Conservation (phyloP, 2,329 filamentous ascomycete genomes). For the Cladophialophora yegresii region DNA sequence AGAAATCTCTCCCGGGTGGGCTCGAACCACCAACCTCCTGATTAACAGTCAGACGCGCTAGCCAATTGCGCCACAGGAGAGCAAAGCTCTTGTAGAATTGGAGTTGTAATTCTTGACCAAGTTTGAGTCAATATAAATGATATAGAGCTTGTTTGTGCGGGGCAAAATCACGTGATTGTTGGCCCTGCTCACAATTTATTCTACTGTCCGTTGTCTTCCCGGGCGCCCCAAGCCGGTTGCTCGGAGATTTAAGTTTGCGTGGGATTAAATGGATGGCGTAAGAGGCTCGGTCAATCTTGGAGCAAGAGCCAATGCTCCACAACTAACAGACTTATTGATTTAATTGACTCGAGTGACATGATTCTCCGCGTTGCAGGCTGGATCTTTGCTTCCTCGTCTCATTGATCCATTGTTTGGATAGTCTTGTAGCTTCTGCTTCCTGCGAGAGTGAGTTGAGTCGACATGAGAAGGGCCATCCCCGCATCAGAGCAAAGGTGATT, state of each 20-base stretch:
- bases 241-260: background rate
- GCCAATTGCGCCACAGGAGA: too few relatives aligned
- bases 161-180: too few relatives aligned
- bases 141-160: too few relatives aligned
- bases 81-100: too few relatives aligned
- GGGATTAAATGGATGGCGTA: background rate
- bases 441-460: slow-evolving; percentile 1
- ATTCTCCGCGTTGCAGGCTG: background rate
- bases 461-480: slow-evolving; percentile 21
- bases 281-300: slow-evolving; percentile 1
- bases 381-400: background rate
- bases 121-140: too few relatives aligned
- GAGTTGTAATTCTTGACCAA: too few relatives aligned
- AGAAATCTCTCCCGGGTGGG: background rate
- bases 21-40: slow-evolving; percentile 11
- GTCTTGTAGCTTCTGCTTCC: slow-evolving; percentile 4
- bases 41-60: slow-evolving; percentile 17
- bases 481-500: slow-evolving; percentile 23
- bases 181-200: too few relatives aligned
- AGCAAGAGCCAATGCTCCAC: background rate
- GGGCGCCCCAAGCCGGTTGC: too few relatives aligned
- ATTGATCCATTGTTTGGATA: slow-evolving; percentile 1
- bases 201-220: too few relatives aligned
- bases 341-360: background rate
- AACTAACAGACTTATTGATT: background rate